Percentiles rank a stretch among this genome's conserved stretches.
These are phyloP conservation scores for Cryptococcus maquisensis DNA, from an alignment of 1,284 basidiomycete species.

Conservation along the genomic window DNA sequence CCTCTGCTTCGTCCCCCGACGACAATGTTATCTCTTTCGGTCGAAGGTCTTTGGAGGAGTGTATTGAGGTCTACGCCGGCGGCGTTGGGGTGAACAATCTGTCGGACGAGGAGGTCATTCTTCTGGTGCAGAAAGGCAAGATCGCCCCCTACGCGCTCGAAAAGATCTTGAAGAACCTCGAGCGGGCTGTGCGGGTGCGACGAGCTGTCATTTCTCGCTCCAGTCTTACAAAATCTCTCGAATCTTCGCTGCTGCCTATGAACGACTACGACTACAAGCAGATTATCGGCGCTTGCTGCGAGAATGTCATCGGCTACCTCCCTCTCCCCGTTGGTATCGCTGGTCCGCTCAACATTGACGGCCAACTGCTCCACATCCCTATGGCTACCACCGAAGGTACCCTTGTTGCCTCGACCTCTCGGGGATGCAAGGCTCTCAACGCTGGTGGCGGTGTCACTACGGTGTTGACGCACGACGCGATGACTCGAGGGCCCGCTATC, in stretches of 20 bases:
- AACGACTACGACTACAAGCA: conserved; percentile 86
- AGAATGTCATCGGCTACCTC: conserved; percentile 98
- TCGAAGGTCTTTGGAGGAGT: conserved; percentile 67
- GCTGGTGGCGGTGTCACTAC: conserved; percentile 92
- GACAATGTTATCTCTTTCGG: conserved; percentile 6
- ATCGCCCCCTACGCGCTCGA: conserved; percentile 91
- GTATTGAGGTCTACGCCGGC: conserved; percentile 79
- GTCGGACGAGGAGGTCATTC: conserved; percentile 87
- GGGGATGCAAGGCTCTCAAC: conserved; percentile 97
- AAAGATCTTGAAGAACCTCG: conserved; percentile 81
- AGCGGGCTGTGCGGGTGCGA: conserved; percentile 81
- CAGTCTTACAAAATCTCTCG: conserved; percentile 78
- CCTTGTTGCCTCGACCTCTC: conserved; percentile 92
- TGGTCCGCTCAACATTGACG: conserved; percentile 90
- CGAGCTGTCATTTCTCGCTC: conserved; percentile 88
- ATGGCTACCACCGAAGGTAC: conserved; percentile 99
- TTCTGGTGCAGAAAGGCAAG: conserved; percentile 87
- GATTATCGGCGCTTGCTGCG: conserved; percentile 96
- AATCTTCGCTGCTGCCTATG: conserved; percentile 78
- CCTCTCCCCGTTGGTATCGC: conserved; percentile 95
- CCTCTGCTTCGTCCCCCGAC: neutral
- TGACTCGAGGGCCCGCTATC: conserved; percentile 97
- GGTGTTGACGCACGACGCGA: conserved; percentile 86
- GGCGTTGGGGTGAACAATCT: conserved; percentile 61
- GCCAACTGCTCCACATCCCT: conserved; percentile 79